Evolutionary conservation across 768 basidiomycete genomes (phyloP).

Genomic region (Pisolithus orientalis): DNA sequence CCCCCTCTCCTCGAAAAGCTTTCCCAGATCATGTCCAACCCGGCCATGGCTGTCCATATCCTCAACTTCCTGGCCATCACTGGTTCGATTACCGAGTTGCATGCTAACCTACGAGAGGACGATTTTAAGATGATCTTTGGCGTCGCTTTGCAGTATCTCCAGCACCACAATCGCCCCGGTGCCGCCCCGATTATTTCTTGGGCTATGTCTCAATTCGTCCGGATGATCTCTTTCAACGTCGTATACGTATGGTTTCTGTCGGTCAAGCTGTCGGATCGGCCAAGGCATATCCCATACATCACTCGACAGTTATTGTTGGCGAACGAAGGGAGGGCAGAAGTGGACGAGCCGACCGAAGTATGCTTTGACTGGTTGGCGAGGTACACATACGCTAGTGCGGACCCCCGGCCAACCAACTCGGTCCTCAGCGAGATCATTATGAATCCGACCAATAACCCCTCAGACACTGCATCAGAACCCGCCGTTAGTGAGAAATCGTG

Average conservation of each 20-base stretch:
- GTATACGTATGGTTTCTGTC: constrained; percentile 96
- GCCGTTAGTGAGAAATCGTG: constrained; percentile 65
- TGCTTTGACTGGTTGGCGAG: constrained; percentile 97
- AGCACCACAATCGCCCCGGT: constrained; percentile 73
- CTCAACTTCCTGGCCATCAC: constrained; percentile 86
- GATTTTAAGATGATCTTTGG: constrained; percentile 94
- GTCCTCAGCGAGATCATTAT: constrained; percentile 75
- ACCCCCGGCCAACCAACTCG: constrained; percentile 81
- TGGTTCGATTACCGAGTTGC: constrained; percentile 71
- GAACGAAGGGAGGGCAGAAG: constrained; percentile 62
- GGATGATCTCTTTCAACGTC: constrained; percentile 81
- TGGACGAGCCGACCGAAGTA: constrained; percentile 91
- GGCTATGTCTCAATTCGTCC: constrained; percentile 88
- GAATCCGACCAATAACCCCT: constrained; percentile 36
- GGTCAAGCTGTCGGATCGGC: constrained; percentile 74
- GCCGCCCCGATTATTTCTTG: constrained; percentile 61
- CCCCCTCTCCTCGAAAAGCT: constrained; percentile 81
- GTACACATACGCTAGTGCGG: constrained; percentile 90
- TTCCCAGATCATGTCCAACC: constrained; percentile 90
- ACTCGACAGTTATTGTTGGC: constrained; percentile 80
- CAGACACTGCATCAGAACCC: constrained; percentile 29
- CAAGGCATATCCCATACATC: constrained; percentile 78
- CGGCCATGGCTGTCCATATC: constrained; percentile 93
- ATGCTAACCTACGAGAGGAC: constrained; percentile 84
- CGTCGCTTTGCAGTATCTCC: constrained; percentile 89